phyloP scores from a whole-genome alignment of 768 basidiomycete species.

The Lactarius quietus region DNA sequence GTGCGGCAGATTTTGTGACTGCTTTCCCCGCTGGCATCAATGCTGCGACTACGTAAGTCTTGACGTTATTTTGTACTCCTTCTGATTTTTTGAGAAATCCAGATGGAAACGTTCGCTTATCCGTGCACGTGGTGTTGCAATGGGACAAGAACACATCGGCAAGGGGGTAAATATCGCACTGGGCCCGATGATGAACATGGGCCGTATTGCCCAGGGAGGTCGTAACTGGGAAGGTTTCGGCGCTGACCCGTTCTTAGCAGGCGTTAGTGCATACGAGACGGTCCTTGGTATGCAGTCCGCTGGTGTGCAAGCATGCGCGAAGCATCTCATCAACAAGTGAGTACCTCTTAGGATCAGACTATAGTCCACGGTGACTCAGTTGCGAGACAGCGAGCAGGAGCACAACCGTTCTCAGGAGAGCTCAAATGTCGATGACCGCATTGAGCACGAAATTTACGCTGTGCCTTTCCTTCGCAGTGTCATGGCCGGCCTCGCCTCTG shows the following conservation, averaged over 20 bases:
- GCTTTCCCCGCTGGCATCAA: slow-evolving; percentile 86
- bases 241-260: slow-evolving; percentile 82
- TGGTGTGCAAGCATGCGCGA: slow-evolving; percentile 85
- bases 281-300: slow-evolving; percentile 73
- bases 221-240: slow-evolving; percentile 97
- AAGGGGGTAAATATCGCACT: slow-evolving; percentile 85
- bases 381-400: slow-evolving; percentile 61
- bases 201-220: slow-evolving; percentile 71
- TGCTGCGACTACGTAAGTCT: slow-evolving; percentile 68
- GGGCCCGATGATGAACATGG: slow-evolving; percentile 85
- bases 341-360: slow-evolving; percentile 27
- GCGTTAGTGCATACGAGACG: slow-evolving; percentile 76
- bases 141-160: slow-evolving; percentile 78
- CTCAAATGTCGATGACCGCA: slow-evolving; percentile 77
- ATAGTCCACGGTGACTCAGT: background rate
- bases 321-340: slow-evolving; percentile 77
- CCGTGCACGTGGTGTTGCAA: slow-evolving; percentile 67
- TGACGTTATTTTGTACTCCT: background rate
- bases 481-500: slow-evolving; percentile 66
- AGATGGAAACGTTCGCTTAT: slow-evolving; percentile 79
- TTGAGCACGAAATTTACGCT: slow-evolving; percentile 70
- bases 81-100: slow-evolving; percentile 7
- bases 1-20: slow-evolving; percentile 66
- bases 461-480: slow-evolving; percentile 68
- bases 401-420: slow-evolving; percentile 50